Evolutionary conservation across 768 basidiomycete genomes (phyloP), one percentile per base, ranked within the genome.

Genomic region (Phanerochaete carnosa): DNA sequence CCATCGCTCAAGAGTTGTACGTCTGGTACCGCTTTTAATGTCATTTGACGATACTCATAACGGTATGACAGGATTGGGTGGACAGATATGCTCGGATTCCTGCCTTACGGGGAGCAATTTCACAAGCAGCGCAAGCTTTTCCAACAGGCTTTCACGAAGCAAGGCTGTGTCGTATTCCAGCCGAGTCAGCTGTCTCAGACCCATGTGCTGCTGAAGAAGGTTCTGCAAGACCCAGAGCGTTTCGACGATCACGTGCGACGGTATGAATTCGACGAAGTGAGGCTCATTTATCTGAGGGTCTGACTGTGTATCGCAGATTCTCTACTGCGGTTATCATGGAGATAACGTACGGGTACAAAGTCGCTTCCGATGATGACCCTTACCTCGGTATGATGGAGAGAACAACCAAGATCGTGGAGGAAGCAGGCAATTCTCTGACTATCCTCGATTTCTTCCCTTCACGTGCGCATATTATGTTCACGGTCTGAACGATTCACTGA

Each of bases 281-380:
- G n/a, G n/a, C 45, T 1, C 45, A 23, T 26, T n/a, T 5, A 11
- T n/a, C 25, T 29, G 25, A 28, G n/a, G 9, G n/a, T n/a, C n/a
- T 47, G 13, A 26, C 11, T 12, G 23, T 47, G 22, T 22, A 23
- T 12, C 5, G 11, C 22, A 49, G 39, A 28, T 73, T 69, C 58
- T 62, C 69, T 16, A 68, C 69, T 3, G 72, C 69, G 11, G 63
- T 65, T 4, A 70, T 75, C 57, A 63, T 74, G 62, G 69, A 72
- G 16, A 68, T 73, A 25, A 64, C 72, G 7, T 76, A 76, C 45
- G 74, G 73, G 1, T 69, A 73, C 57, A 66, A 64, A 3, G 68
- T 74, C 25, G 46, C 55, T n/a, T 70, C 70, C n/a, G 43, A 65
- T 13, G 66, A 75, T 16, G 74, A 75, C 61, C 45, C 65, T 22